These are phyloP conservation scores for Metarhizium humberi DNA, from an alignment of 2,329 filamentous ascomycete genomes.

Conservation along the genomic window DNA sequence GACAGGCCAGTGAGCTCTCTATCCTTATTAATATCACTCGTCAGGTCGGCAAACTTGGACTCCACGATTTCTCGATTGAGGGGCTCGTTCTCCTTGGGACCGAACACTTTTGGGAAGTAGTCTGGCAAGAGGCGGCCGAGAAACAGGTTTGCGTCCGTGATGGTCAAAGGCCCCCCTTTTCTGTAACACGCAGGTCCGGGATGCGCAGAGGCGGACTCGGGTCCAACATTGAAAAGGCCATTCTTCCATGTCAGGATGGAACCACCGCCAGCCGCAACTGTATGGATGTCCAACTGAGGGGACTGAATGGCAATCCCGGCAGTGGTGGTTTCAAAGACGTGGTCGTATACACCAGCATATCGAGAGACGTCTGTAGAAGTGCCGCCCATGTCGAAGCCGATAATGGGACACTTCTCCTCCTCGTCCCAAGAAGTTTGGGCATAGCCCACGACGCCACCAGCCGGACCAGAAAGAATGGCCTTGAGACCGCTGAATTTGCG, in stretches of 20 bases:
- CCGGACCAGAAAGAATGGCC: slow-evolving; percentile 63
- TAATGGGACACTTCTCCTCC: slow-evolving; percentile 56
- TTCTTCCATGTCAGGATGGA: slow-evolving; percentile 61
- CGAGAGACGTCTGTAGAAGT: slow-evolving; percentile 67
- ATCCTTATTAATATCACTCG: slow-evolving; percentile 30
- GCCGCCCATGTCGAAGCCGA: slow-evolving; percentile 64
- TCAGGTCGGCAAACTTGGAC: slow-evolving; percentile 31
- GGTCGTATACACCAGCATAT: slow-evolving; percentile 41
- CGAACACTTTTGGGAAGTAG: slow-evolving; percentile 57
- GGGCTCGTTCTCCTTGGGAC: slow-evolving; percentile 10
- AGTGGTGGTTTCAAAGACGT: slow-evolving; percentile 62
- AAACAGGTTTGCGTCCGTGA: slow-evolving; percentile 63
- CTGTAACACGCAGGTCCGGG: slow-evolving; percentile 64
- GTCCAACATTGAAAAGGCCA: slow-evolving; percentile 63
- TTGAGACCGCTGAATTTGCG: slow-evolving; percentile 57
- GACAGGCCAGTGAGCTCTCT: slow-evolving; percentile 14
- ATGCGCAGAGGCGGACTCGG: slow-evolving; percentile 60
- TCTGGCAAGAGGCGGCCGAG: slow-evolving; percentile 51
- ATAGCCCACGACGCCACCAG: slow-evolving; percentile 69
- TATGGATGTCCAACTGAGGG: slow-evolving; percentile 73
- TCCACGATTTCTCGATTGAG: slow-evolving; percentile 30
- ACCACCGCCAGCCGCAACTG: slow-evolving; percentile 67
- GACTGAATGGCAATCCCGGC: slow-evolving; percentile 70
- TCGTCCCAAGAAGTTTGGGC: slow-evolving; percentile 64
- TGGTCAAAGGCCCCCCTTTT: slow-evolving; percentile 63